Evolutionary conservation across 1,139 yeast species (phyloP), one percentile per base, ranked within the genome.

Genomic region (Keqinozyma sinolaborantium): DNA sequence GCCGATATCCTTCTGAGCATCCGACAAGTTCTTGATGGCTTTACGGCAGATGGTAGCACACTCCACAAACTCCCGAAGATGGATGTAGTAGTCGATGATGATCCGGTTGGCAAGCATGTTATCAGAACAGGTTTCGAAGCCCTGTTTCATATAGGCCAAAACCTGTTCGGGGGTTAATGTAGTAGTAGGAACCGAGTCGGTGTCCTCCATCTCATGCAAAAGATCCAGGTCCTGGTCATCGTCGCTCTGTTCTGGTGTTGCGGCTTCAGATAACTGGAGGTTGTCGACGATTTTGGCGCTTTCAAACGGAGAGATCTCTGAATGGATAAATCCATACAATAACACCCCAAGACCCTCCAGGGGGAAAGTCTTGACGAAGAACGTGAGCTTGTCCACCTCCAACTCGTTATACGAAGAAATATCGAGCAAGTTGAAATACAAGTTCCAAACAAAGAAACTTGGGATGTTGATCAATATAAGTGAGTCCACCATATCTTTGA

Each of bases 371-470:
- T 65, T 61, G 26, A 84, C 59, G 48, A 74, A 86, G 24, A 61
- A 65, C 4, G 63, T 44, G 1, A 87, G 45, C 6, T 65, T 50
- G 3, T 60, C 64, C 18, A 68, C 51, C 30, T 80, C 80, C 31
- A 85, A 51, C 2, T 73, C 70, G 6, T 45, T 45, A 10, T 87
- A 53, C 7, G 66, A 59, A 3, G 51, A 53, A 6, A 70, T 71
- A 51, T 92, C 96, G 23, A 60, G 44, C 83, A 92, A 83, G 46
- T 92, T 95, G 44, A 88, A 76, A 45, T 77, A 78, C 10, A 83
- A 51, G 30, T 73, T 68, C 95, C 96, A 92, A 1, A 92, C 87
- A 25, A 74, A 61, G 18, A 73, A 60, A 16, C 80, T 77, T 1
- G 71, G 68, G 11, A 80, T 74, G 25, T 75, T 72, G 10, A 92